These are phyloP conservation scores for Podospora conica DNA, from an alignment of 495 filamentous ascomycete species.

Conservation along the genomic window DNA sequence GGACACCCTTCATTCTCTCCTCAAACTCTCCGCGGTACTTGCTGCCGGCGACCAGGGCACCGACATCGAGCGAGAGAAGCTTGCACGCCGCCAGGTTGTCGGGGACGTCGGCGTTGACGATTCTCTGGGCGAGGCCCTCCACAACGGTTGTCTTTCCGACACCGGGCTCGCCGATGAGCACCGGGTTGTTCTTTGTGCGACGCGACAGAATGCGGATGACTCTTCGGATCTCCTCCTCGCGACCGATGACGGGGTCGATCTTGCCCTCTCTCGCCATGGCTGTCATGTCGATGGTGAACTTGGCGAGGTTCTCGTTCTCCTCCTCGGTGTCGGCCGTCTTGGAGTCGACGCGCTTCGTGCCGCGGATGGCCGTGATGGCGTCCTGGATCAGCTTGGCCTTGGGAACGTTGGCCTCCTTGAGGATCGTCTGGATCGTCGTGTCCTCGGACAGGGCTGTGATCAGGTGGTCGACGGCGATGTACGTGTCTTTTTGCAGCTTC, in stretches of 20 bases:
- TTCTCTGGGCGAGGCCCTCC: constrained; percentile 90
- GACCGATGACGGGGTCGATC: constrained; percentile 95
- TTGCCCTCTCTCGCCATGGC: constrained; percentile 89
- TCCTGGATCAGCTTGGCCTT: constrained; percentile 84
- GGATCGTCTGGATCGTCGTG: constrained; percentile 57
- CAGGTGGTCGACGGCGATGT: constrained; percentile 87
- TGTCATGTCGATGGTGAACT: constrained; percentile 98
- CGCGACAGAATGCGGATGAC: constrained; percentile 90
- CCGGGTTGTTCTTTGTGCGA: constrained; percentile 97
- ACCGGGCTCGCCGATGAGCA: constrained; percentile 89
- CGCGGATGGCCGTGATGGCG: constrained; percentile 82
- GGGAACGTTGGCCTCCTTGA: constrained; percentile 85
- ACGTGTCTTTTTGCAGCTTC: constrained; percentile 93
- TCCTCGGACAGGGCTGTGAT: constrained; percentile 81
- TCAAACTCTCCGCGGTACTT: constrained; percentile 98
- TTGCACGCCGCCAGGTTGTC: constrained; percentile 93
- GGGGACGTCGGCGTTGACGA: constrained; percentile 92
- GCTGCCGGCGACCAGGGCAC: constrained; percentile 89
- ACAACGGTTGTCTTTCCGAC: constrained; percentile 98
- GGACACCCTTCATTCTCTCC: constrained; percentile 95
- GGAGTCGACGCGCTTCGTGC: constrained; percentile 85
- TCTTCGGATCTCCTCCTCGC: constrained; percentile 93
- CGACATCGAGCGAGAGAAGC: constrained; percentile 89
- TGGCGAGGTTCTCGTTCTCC: constrained; percentile 90
- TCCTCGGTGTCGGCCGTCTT: constrained; percentile 87